These are phyloP conservation scores for Zymoseptoria tritici DNA, from an alignment of 2,329 filamentous ascomycete species.

Conservation along the genomic window DNA sequence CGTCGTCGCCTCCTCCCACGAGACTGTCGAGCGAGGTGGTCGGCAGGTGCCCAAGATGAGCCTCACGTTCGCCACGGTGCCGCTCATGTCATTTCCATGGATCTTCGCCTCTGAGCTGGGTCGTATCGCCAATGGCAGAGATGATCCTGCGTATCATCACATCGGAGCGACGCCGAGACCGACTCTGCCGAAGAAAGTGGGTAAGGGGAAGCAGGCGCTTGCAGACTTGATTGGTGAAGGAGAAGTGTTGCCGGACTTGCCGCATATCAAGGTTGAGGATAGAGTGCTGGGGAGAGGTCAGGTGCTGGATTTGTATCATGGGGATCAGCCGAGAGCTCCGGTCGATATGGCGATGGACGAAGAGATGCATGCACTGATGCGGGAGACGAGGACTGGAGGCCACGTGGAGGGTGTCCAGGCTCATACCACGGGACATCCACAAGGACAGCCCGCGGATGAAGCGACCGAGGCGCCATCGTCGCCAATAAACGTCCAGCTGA, in stretches of 20 bases:
- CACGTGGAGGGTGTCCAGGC: background rate
- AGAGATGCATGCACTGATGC: background rate
- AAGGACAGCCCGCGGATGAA: background rate
- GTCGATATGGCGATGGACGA: background rate
- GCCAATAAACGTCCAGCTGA: background rate
- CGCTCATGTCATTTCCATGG: slow-evolving; percentile 92
- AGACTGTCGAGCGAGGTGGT: slow-evolving; percentile 35
- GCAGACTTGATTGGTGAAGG: slow-evolving; percentile 8
- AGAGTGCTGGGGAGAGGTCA: slow-evolving; percentile 15
- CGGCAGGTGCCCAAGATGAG: slow-evolving; percentile 31
- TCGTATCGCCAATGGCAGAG: slow-evolving; percentile 51
- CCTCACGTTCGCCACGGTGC: slow-evolving; percentile 50
- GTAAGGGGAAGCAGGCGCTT: slow-evolving; percentile 4
- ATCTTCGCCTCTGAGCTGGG: slow-evolving; percentile 69
- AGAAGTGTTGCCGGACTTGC: slow-evolving; percentile 9
- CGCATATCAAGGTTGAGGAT: slow-evolving; percentile 9
- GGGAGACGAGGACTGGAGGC: background rate
- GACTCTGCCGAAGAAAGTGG: slow-evolving; percentile 6
- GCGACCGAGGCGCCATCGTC: background rate
- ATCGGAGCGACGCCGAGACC: slow-evolving; percentile 9
- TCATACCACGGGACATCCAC: too few species aligned
- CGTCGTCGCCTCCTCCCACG: slow-evolving; percentile 47
- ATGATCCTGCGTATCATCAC: background rate
- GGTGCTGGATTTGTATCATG: slow-evolving; percentile 7
- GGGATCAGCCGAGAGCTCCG: background rate